Evolutionary conservation across 2,329 filamentous ascomycete species (phyloP).

Genomic region (Penicillium sp.): DNA sequence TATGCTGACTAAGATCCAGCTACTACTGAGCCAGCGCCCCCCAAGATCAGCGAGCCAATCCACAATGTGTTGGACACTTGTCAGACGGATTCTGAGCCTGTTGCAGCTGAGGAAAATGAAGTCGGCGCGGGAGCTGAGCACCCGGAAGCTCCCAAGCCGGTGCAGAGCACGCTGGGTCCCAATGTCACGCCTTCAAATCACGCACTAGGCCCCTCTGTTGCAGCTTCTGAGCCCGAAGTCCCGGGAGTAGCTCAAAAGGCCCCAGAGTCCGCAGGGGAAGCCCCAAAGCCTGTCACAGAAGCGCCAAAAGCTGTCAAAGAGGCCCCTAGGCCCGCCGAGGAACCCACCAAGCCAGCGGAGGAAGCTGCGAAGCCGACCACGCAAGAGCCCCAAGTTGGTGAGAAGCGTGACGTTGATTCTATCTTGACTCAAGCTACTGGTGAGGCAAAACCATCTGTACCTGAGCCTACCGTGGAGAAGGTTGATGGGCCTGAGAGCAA

Average conservation of each 20-base stretch:
- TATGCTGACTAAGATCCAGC: constrained; percentile 28
- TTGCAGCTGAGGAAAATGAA: constrained; percentile 9
- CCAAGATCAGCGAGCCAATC: constrained; percentile 19
- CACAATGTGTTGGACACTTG: constrained; percentile 19
- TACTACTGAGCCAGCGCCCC: constrained; percentile 5
- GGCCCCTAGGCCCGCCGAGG: background rate
- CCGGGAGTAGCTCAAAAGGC: constrained; percentile 15
- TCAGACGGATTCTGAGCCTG: constrained; percentile 20
- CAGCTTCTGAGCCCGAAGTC: constrained; percentile 16
- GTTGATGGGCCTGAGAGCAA: constrained; percentile 35
- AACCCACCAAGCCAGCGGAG: background rate
- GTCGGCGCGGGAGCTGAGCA: constrained; percentile 6
- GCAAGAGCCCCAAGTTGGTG: constrained; percentile 17
- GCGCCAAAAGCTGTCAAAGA: background rate
- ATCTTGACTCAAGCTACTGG: background rate
- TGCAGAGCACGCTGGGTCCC: constrained; percentile 15
- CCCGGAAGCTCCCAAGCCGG: constrained; percentile 14
- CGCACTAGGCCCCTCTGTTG: constrained; percentile 11
- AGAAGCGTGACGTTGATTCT: constrained; percentile 28
- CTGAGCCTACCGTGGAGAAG: constrained; percentile 20
- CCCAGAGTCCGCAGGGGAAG: constrained; percentile 1
- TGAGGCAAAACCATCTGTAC: constrained; percentile 8
- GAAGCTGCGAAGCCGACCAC: background rate
- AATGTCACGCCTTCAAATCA: constrained; percentile 10
- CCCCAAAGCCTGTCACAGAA: background rate